phyloP scores from a whole-genome alignment of 495 filamentous ascomycete species.

The Lasiosphaeria hispida region DNA sequence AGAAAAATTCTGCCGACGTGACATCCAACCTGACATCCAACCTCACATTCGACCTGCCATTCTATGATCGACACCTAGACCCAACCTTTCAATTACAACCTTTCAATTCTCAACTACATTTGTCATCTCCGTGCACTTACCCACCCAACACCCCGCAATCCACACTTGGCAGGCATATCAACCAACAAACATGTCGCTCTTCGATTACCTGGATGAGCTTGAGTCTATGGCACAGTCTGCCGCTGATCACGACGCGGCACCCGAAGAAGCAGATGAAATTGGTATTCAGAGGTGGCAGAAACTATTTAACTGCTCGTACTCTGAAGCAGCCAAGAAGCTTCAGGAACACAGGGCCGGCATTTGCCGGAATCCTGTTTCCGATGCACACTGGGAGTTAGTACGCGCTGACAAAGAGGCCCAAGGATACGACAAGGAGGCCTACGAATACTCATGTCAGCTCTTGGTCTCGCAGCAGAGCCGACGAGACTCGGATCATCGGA shows the following conservation, averaged over 20 bases:
- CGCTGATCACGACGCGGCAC: neutral
- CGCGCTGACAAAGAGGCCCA: conserved; percentile 14
- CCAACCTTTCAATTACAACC: too few species aligned
- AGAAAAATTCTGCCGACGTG: too few species aligned
- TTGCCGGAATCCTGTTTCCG: neutral
- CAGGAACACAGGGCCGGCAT: neutral
- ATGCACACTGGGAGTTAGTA: neutral
- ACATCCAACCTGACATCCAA: too few species aligned
- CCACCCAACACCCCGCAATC: too few species aligned
- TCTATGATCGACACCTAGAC: too few species aligned
- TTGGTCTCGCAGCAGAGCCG: neutral
- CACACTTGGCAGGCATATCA: too few species aligned
- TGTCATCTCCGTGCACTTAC: too few species aligned
- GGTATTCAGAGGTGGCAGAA: neutral
- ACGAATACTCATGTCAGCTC: conserved; percentile 10
- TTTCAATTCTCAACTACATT: too few species aligned
- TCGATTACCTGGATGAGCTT: neutral
- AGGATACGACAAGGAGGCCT: conserved; percentile 17
- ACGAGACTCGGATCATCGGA: neutral
- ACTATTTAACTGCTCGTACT: neutral
- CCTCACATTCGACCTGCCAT: too few species aligned
- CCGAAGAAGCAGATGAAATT: neutral
- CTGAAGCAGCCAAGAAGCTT: neutral
- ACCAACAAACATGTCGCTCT: too few species aligned
- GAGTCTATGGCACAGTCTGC: neutral